Percentiles rank a stretch among this genome's conserved stretches.
These are phyloP conservation scores for Phytophthora hibernalis DNA, from an alignment of 352 stramenopile genomes.

Conservation along the genomic window DNA sequence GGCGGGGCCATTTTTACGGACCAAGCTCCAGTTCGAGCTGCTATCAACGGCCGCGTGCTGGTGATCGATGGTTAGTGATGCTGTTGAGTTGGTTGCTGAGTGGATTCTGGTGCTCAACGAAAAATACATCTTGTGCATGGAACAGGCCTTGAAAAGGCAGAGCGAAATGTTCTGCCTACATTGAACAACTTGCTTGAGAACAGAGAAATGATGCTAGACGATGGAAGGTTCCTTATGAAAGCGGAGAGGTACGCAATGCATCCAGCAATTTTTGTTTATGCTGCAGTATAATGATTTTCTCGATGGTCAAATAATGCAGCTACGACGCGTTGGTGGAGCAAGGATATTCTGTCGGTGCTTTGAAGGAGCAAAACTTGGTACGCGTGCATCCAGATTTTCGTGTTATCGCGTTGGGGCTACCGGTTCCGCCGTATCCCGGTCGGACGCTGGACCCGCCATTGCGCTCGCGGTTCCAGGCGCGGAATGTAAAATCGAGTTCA, in stretches of 20 bases:
- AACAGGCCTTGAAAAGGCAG: conserved; percentile 93
- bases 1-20: conserved; percentile 88
- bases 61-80: conserved; percentile 90
- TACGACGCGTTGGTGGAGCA: conserved; percentile 70
- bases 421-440: conserved; percentile 86
- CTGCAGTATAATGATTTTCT: no score
- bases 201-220: conserved; percentile 95
- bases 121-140: not conserved
- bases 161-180: conserved; percentile 97
- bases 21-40: conserved; percentile 94
- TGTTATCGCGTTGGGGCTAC: conserved; percentile 92
- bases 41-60: conserved; percentile 92
- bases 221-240: conserved; percentile 94
- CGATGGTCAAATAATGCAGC: conserved; percentile 22
- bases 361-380: conserved; percentile 72
- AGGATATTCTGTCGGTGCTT: conserved; percentile 56
- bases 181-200: conserved; percentile 98
- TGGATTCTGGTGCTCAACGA: not conserved
- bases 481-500: conserved; percentile 68
- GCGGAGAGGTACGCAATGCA: conserved; percentile 76
- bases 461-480: conserved; percentile 86
- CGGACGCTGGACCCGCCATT: conserved; percentile 88
- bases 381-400: conserved; percentile 94
- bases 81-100: not conserved
- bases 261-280: no score